Evolutionary conservation across 257 asterid genomes (phyloP).

Genomic region (Lycium ferocissimum): DNA sequence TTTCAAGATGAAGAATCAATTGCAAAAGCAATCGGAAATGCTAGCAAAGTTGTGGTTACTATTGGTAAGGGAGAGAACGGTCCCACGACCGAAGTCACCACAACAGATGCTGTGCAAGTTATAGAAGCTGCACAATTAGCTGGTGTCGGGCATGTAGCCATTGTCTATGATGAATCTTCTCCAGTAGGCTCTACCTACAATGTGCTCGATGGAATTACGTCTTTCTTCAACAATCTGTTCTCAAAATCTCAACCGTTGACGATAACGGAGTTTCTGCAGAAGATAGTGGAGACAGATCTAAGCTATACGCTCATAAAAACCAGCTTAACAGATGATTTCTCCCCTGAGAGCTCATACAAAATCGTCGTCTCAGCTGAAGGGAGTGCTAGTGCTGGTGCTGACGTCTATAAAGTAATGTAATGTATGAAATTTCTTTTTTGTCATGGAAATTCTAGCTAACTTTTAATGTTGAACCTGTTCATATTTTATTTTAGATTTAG

Average conservation of each 20-base stretch:
- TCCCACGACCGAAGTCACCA: conserved; percentile 61
- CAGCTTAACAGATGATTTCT: conserved; percentile 71
- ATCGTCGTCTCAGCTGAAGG: conserved; percentile 78
- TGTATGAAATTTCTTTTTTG: conserved; percentile 71
- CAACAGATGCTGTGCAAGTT: conserved; percentile 78
- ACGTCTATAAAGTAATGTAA: conserved; percentile 98
- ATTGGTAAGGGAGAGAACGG: conserved; percentile 81
- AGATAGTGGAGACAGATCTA: conserved; percentile 68
- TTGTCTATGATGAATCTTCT: conserved; percentile 71
- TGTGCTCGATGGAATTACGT: conserved; percentile 78
- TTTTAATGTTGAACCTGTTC: neutral
- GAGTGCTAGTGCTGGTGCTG: conserved; percentile 50
- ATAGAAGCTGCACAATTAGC: conserved; percentile 84
- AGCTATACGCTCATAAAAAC: conserved; percentile 86
- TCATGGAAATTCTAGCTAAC: neutral
- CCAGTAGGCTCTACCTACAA: conserved; percentile 55
- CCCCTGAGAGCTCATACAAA: conserved; percentile 80
- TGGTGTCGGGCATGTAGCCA: conserved; percentile 83
- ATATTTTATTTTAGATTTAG: neutral
- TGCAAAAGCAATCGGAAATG: conserved; percentile 91
- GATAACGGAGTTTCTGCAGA: conserved; percentile 65
- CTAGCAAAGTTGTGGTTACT: conserved; percentile 92
- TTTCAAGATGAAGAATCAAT: conserved; percentile 77
- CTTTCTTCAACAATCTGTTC: conserved; percentile 84
- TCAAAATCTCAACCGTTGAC: conserved; percentile 72